Conservation (phyloP, 352 stramenopile genomes). For the Halophytophthora polymorphica region DNA sequence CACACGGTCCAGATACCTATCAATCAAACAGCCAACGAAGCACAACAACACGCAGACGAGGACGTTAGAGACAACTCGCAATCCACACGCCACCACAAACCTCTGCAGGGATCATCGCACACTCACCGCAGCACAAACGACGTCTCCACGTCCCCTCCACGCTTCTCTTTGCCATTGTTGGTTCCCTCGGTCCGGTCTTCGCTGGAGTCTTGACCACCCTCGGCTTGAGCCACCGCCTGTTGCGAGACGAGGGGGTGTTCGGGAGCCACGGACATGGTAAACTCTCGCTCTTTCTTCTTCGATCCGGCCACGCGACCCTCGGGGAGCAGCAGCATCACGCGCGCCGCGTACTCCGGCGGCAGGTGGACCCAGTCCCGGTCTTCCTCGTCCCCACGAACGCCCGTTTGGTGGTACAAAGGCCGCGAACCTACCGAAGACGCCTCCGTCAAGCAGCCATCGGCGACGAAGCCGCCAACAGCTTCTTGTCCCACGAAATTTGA, state of each 20-base stretch:
- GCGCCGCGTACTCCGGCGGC: conserved; percentile 62
- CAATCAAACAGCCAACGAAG: not conserved
- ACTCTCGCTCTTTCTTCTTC: conserved; percentile 63
- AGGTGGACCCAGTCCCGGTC: conserved; percentile 70
- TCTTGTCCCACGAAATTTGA: conserved; percentile 23
- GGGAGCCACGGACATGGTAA: conserved; percentile 42
- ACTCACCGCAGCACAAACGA: conserved; percentile 53
- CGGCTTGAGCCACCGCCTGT: not conserved
- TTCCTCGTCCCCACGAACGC: conserved; percentile 24
- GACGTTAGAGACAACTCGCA: no score
- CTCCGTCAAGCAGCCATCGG: conserved; percentile 1
- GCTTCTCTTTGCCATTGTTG: not conserved
- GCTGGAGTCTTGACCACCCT: conserved; percentile 2
- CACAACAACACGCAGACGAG: not conserved
- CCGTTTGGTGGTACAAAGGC: conserved; percentile 24
- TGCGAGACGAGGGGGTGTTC: conserved; percentile 1
- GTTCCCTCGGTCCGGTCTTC: conserved; percentile 2
- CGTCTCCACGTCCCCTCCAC: conserved; percentile 32
- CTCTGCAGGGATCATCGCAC: not conserved
- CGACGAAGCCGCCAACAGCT: not conserved
- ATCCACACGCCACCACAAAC: not conserved
- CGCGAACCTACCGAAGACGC: conserved; percentile 1
- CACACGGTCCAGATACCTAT: conserved; percentile 54
- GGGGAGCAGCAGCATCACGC: conserved; percentile 68
- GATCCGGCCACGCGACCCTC: conserved; percentile 47